A percentile compares a stretch with the other conserved stretches of the same genome.
Conservation (phyloP, 352 stramenopile species). For the Albugo candida region DNA sequence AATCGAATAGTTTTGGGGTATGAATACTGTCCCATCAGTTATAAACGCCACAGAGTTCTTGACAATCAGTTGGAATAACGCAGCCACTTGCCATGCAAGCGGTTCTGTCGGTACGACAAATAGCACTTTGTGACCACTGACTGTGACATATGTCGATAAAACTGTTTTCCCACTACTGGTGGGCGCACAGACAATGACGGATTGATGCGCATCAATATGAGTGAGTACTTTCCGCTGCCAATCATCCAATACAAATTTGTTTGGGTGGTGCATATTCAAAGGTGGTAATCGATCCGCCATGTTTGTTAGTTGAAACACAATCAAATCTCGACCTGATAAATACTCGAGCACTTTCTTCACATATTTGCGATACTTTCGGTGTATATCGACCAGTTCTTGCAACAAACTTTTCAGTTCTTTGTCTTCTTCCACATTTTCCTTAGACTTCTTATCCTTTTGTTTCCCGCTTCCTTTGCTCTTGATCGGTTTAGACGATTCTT, state of each 20-base stretch:
- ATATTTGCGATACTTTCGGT: conserved; percentile 81
- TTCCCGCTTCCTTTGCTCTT: conserved; percentile 9
- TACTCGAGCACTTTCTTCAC: conserved; percentile 57
- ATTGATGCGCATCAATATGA: conserved; percentile 90
- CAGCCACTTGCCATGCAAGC: conserved; percentile 96
- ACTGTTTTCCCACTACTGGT: conserved; percentile 96
- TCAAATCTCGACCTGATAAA: conserved; percentile 44
- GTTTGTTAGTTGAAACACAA: conserved; percentile 73
- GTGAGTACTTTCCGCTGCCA: conserved; percentile 94
- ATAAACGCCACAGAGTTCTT: conserved; percentile 91
- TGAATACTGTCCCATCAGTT: conserved; percentile 80
- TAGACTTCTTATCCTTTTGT: conserved; percentile 42
- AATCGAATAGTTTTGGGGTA: conserved; percentile 70
- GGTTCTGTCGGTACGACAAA: conserved; percentile 92
- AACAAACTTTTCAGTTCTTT: conserved; percentile 19
- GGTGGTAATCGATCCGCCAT: conserved; percentile 71
- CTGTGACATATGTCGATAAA: conserved; percentile 67
- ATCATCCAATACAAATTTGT: conserved; percentile 88
- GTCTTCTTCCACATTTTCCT: conserved; percentile 60
- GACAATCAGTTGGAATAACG: conserved; percentile 96
- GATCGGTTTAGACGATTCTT: conserved; percentile 9
- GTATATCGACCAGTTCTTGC: conserved; percentile 37
- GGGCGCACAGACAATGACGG: conserved; percentile 93
- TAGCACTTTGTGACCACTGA: conserved; percentile 50
- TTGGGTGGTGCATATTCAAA: conserved; percentile 82